phyloP scores from a whole-genome alignment of 805 yeast species.

The Komagataella populi region DNA sequence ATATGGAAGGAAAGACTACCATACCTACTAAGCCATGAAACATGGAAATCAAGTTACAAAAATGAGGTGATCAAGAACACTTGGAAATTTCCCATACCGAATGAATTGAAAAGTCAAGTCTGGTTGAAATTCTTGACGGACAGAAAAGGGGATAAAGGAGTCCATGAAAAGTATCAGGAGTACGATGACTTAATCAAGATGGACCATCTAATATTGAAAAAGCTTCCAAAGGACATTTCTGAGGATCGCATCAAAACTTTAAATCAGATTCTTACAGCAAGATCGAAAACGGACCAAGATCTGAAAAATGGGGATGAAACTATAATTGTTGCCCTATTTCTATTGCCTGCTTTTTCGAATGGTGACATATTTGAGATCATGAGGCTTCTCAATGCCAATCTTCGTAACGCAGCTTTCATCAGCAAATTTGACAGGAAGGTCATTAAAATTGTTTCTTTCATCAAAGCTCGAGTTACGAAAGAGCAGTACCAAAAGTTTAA shows the following conservation, averaged over 20 bases:
- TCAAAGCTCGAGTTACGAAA: background rate
- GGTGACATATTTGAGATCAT: conserved; percentile 1
- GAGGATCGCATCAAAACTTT: background rate
- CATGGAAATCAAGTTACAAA: conserved; percentile 13
- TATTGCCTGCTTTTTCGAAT: background rate
- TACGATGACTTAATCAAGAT: conserved; percentile 2
- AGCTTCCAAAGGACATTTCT: background rate
- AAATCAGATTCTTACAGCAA: background rate
- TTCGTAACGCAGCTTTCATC: background rate
- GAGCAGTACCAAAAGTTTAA: background rate
- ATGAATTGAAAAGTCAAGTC: background rate
- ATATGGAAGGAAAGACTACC: conserved; percentile 20
- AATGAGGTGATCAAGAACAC: conserved; percentile 18
- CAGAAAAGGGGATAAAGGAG: conserved; percentile 1
- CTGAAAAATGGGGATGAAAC: conserved; percentile 1
- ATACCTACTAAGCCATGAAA: conserved; percentile 14
- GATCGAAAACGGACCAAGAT: conserved; percentile 1
- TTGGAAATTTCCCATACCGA: conserved; percentile 11
- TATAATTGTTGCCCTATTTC: conserved; percentile 1
- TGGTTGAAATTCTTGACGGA: conserved; percentile 1
- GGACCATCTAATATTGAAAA: conserved; percentile 1
- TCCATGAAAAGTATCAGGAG: background rate
- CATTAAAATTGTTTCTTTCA: background rate
- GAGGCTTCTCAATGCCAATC: conserved; percentile 1
- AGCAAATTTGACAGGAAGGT: background rate